Evolutionary conservation across 805 yeast species (phyloP).

Genomic region (Babjeviella inositovora): DNA sequence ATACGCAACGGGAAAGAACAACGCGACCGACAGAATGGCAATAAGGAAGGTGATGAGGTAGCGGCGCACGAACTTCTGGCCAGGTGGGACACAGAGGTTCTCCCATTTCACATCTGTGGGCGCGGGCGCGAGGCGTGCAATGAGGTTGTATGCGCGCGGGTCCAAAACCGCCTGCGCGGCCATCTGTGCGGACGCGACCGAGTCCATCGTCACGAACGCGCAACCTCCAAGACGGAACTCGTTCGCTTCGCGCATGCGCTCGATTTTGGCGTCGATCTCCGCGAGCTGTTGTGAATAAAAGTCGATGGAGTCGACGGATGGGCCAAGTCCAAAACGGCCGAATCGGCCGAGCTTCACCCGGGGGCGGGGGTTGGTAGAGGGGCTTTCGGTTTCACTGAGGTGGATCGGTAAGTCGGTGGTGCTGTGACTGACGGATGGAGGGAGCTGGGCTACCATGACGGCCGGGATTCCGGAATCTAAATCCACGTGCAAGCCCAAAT

Average conservation of each 20-base stretch:
- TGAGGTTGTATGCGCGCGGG: constrained; percentile 23
- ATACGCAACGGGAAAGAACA: constrained; percentile 38
- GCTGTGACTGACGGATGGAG: constrained; percentile 4
- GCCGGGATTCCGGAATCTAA: too few relatives aligned
- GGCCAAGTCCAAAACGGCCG: constrained; percentile 8
- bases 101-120: constrained; percentile 27
- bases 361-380: constrained; percentile 3
- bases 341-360: too few relatives aligned
- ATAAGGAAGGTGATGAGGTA: constrained; percentile 24
- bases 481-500: constrained; percentile 23
- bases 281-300: constrained; percentile 15
- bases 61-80: constrained; percentile 9
- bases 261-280: constrained; percentile 20
- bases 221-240: constrained; percentile 23
- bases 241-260: constrained; percentile 9
- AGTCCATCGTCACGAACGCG: constrained; percentile 31
- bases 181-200: constrained; percentile 31
- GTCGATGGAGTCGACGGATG: constrained; percentile 13
- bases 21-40: constrained; percentile 29
- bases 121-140: constrained; percentile 27
- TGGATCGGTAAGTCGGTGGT: constrained; percentile 12
- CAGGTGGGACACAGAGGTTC: constrained; percentile 16
- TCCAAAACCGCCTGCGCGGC: constrained; percentile 28
- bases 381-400: constrained; percentile 11
- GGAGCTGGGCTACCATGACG: constrained; percentile 1